Evolutionary conservation across 2,329 filamentous ascomycete species (phyloP).

Genomic region (Claviceps paspali): DNA sequence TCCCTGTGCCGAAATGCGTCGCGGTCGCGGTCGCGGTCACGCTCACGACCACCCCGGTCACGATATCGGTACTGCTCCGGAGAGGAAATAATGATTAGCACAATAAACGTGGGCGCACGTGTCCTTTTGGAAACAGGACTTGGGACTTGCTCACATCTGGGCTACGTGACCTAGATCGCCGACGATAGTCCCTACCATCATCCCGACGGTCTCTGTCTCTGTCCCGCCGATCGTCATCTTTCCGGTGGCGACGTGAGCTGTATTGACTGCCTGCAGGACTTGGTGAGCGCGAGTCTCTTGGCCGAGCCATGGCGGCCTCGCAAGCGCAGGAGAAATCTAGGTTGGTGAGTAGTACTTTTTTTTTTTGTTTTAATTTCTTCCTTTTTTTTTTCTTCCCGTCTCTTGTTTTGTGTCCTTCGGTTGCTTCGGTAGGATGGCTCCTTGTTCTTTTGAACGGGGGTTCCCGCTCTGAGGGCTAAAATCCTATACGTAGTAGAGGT

Average conservation of each 20-base stretch:
- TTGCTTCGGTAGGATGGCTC: not conserved
- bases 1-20: constrained; percentile 51
- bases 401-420: no score
- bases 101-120: constrained; percentile 12
- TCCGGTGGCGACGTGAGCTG: constrained; percentile 53
- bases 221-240: constrained; percentile 44
- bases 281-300: constrained; percentile 69
- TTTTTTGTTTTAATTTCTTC: not conserved
- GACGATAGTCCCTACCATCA: constrained; percentile 34
- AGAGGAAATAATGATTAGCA: constrained; percentile 24
- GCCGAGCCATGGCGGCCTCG: constrained; percentile 42
- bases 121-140: constrained; percentile 7
- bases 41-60: constrained; percentile 27
- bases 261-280: constrained; percentile 79
- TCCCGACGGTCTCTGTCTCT: constrained; percentile 35
- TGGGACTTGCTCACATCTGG: constrained; percentile 42
- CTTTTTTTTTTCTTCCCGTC: not conserved
- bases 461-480: no score
- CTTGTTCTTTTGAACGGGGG: not conserved
- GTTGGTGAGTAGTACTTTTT: constrained; percentile 25
- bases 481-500: not conserved
- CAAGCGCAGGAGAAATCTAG: constrained; percentile 25
- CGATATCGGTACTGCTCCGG: constrained; percentile 40
- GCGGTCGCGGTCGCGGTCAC: constrained; percentile 30
- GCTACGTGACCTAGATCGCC: constrained; percentile 46